Evolutionary conservation across 305 asterid genomes (phyloP), one percentile per base, ranked within the genome.

Genomic region (Solanum hybrid): DNA sequence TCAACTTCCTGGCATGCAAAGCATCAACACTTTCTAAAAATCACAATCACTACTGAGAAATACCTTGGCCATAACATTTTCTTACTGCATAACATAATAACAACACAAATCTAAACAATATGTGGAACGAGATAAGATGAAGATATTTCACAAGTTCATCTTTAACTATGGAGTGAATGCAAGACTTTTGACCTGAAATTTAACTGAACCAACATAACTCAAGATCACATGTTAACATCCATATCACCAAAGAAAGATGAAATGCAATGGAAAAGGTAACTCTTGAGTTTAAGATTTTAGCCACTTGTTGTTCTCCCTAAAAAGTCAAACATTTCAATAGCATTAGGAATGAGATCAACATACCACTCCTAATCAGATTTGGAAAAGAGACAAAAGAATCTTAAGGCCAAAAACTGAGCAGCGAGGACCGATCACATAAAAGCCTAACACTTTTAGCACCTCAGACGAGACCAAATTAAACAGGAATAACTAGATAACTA

Each of bases 1-100:
- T 95, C 97, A 86, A 93, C 92, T 86, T 92, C 98, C 99, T 97
- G 94, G 89, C 76, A 93, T 60, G 60, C 87, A 90, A 91, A 87
- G 37, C 78, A 87, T 22, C 82, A 60, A 10, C 79, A 66, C 32
- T 86, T 79, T 78, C 56, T 69, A 78, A 88, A 45, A 60, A 32
- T 71, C 36, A 88, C 24, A 60, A 79, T 81, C 31, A 37, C 10
- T 81, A 24, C 81, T 69, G 73, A 80, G 72, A 88, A 80, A 37
- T 36, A 32, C 17, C 64, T 2, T 56, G 66, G 38, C 19, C 38
- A 80, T n/a, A 38, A 36, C 9, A 87, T 72, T 81, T 19, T 27
- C 89, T 42, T 87, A 85, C 76, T 5, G 87, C 40, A 84, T 19
- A 60, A 60, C 76, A 32, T 31, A 85, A 32, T 22, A 22, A 85